A percentile compares a stretch with the other conserved stretches of the same genome.
phyloP scores from a whole-genome alignment of 176 grass and related monocot genomes.

The Zoysia pacifica region DNA sequence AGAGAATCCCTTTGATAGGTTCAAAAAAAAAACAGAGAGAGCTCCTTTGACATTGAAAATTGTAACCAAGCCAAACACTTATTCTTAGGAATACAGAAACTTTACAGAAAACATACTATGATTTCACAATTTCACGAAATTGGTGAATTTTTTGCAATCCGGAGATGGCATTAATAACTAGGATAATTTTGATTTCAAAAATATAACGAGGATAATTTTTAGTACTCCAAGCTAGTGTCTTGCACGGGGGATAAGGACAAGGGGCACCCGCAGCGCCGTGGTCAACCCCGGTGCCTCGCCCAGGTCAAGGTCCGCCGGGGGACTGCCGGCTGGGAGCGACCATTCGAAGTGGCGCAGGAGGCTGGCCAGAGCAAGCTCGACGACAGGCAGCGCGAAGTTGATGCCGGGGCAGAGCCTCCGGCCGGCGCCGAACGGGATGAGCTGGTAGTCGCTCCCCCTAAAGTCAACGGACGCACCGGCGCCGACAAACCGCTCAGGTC shows the following conservation, averaged over 20 bases:
- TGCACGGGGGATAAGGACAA: slow-evolving; percentile 46
- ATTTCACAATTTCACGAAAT: too few species aligned
- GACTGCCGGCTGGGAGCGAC: slow-evolving; percentile 42
- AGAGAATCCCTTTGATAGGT: too few species aligned
- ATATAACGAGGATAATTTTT: too few species aligned
- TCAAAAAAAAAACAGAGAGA: too few species aligned
- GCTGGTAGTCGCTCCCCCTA: slow-evolving; percentile 48
- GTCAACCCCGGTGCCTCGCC: slow-evolving; percentile 57
- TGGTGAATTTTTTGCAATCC: too few species aligned
- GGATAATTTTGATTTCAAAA: too few species aligned
- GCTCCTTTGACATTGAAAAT: too few species aligned
- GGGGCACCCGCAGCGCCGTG: slow-evolving; percentile 42
- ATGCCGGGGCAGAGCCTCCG: background rate
- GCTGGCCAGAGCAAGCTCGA: slow-evolving; percentile 54
- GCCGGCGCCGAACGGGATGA: too few species aligned
- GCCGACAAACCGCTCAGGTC: background rate
- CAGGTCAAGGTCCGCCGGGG: slow-evolving; percentile 39
- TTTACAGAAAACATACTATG: too few species aligned
- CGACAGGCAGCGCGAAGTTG: slow-evolving; percentile 44
- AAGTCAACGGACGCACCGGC: slow-evolving; percentile 18
- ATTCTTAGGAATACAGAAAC: too few species aligned
- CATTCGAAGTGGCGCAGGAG: slow-evolving; percentile 58
- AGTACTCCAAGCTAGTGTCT: background rate
- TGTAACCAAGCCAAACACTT: background rate
- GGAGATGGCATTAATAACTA: too few species aligned